phyloP scores from a whole-genome alignment of 768 basidiomycete species.

The Suillus subalutaceus region DNA sequence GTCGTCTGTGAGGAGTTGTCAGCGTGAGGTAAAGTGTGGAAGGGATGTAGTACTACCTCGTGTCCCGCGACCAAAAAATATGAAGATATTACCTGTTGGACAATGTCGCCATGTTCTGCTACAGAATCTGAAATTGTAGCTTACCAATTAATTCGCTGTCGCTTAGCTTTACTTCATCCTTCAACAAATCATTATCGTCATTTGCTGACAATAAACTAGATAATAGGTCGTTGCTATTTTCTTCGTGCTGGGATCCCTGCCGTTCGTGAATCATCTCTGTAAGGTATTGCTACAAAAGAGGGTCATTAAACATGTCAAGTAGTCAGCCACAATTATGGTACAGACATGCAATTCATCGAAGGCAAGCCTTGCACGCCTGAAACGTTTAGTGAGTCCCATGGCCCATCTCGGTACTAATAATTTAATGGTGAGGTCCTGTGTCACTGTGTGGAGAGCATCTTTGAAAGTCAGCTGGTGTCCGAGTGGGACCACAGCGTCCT shows the following conservation, averaged over 20 bases:
- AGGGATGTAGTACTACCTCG: constrained; percentile 45
- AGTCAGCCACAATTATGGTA: neutral
- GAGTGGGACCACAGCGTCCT: constrained; percentile 40
- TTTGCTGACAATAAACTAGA: constrained; percentile 55
- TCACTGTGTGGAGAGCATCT: constrained; percentile 19
- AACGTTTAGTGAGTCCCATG: constrained; percentile 37
- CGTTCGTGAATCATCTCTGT: constrained; percentile 55
- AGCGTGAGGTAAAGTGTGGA: neutral
- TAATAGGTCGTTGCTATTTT: constrained; percentile 53
- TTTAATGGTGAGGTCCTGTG: constrained; percentile 41
- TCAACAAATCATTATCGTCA: constrained; percentile 35
- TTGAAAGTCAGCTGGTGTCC: constrained; percentile 54
- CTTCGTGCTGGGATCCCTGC: constrained; percentile 35
- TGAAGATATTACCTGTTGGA: constrained; percentile 38
- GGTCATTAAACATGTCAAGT: neutral
- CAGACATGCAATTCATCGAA: constrained; percentile 48
- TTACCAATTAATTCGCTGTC: constrained; percentile 47
- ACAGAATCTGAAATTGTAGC: constrained; percentile 5
- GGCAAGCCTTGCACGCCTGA: constrained; percentile 36
- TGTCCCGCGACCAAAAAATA: constrained; percentile 60
- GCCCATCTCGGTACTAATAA: constrained; percentile 44
- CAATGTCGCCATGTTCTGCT: neutral
- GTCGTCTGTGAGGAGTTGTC: constrained; percentile 28
- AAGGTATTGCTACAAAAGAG: constrained; percentile 43
- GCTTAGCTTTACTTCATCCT: constrained; percentile 35